Evolutionary conservation across 345 rosid genomes (phyloP).

Genomic region (Sisymbrium irio): DNA sequence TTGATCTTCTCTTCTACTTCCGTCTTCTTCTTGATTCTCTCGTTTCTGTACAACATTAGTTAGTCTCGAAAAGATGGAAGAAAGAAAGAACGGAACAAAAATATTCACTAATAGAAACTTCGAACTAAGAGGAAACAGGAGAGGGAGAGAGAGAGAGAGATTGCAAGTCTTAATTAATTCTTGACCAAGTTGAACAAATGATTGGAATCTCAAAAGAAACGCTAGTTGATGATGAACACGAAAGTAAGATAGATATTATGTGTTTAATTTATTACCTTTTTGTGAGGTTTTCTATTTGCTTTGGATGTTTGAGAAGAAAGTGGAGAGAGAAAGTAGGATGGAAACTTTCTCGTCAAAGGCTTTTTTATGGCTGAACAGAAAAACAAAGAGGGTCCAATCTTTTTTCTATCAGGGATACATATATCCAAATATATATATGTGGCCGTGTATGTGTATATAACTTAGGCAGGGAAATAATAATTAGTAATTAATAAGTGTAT

Average conservation of each 20-base stretch:
- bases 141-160: background rate
- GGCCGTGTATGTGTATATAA: background rate
- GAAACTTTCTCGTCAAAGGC: slow-evolving; percentile 54
- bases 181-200: slow-evolving; percentile 18
- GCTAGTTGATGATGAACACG: slow-evolving; percentile 37
- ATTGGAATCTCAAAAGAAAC: slow-evolving; percentile 26
- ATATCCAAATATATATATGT: slow-evolving; percentile 8
- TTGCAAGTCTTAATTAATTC: slow-evolving; percentile 13
- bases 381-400: slow-evolving; percentile 52
- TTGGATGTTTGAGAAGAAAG: slow-evolving; percentile 22
- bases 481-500: background rate
- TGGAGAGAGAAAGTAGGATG: slow-evolving; percentile 35
- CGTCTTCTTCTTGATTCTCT: background rate
- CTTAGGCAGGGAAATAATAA: background rate
- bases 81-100: background rate
- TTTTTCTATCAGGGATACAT: slow-evolving; percentile 35
- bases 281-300: slow-evolving; percentile 26
- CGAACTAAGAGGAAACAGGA: background rate
- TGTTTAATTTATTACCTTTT: slow-evolving; percentile 31
- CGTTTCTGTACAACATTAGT: slow-evolving; percentile 28
- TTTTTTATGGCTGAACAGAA: slow-evolving; percentile 37
- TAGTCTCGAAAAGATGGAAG: slow-evolving; percentile 4
- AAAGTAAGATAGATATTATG: slow-evolving; percentile 24
- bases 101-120: slow-evolving; percentile 1
- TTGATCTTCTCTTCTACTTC: slow-evolving; percentile 36